Evolutionary conservation across 306 rosid genomes (phyloP).

Genomic region (Ziziphus jujuba): DNA sequence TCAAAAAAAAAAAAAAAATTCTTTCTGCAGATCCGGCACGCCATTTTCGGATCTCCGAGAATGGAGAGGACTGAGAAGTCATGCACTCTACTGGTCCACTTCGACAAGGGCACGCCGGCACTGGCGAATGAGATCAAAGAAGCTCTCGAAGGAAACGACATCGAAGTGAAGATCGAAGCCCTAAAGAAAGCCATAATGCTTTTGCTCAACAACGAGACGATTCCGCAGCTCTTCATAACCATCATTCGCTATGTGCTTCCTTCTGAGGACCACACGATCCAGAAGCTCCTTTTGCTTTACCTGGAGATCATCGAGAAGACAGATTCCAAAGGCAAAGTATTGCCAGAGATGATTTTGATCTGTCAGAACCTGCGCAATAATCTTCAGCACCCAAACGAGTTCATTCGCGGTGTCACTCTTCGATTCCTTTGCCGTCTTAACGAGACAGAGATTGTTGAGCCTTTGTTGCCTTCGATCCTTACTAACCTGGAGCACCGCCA

Average conservation of each 20-base stretch:
- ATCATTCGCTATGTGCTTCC: conserved; percentile 89
- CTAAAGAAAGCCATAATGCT: conserved; percentile 89
- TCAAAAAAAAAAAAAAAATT: no score
- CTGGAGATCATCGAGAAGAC: conserved; percentile 92
- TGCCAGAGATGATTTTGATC: conserved; percentile 95
- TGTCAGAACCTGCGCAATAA: conserved; percentile 96
- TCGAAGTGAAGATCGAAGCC: conserved; percentile 66
- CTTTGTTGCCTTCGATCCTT: conserved; percentile 81
- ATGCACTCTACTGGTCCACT: conserved; percentile 78
- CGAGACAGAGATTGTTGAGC: conserved; percentile 88
- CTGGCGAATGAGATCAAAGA: conserved; percentile 88
- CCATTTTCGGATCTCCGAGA: no score
- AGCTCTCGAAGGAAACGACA: conserved; percentile 83
- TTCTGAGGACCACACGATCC: conserved; percentile 94
- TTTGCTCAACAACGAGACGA: conserved; percentile 82
- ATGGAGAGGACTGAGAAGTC: conserved; percentile 70
- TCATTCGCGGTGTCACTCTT: conserved; percentile 85
- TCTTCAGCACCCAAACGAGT: conserved; percentile 90
- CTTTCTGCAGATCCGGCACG: background rate
- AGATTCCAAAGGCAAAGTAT: conserved; percentile 79
- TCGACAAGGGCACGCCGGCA: conserved; percentile 91
- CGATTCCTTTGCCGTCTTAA: conserved; percentile 89
- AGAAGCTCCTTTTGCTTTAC: conserved; percentile 91
- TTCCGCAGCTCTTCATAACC: conserved; percentile 92
- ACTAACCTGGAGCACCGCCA: conserved; percentile 85